phyloP scores from a whole-genome alignment of 163 green algal genomes.

The Chlorella variabilis region DNA sequence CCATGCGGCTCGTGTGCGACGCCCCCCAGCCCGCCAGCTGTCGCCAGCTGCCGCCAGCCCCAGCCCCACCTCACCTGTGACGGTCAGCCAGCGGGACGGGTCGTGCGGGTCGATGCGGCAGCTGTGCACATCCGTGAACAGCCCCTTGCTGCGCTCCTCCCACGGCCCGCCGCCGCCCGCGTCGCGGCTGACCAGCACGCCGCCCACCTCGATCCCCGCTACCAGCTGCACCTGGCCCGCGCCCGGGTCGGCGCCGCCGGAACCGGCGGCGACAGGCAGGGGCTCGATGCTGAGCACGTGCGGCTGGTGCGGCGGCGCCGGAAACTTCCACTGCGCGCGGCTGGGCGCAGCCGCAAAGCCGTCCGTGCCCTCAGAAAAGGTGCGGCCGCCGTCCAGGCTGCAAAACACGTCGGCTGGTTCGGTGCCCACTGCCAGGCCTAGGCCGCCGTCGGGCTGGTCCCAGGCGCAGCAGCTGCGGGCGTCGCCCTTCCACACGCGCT shows the following conservation, averaged over 20 bases:
- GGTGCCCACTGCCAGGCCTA: constrained; percentile 10
- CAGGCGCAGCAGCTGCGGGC: constrained; percentile 17
- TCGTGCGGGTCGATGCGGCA: constrained; percentile 25
- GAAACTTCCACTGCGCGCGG: constrained; percentile 17
- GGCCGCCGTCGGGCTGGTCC: neutral
- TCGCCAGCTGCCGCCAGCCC: too few species aligned
- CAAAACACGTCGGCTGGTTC: constrained; percentile 22
- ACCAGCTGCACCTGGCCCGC: neutral
- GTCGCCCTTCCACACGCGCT: constrained; percentile 26
- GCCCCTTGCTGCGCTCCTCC: constrained; percentile 7
- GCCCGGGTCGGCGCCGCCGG: neutral
- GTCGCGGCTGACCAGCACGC: constrained; percentile 4
- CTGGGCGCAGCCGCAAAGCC: constrained; percentile 9
- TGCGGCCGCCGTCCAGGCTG: neutral
- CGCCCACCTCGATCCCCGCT: constrained; percentile 28
- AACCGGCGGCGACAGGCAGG: neutral
- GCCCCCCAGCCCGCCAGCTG: too few species aligned
- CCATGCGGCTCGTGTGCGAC: too few species aligned
- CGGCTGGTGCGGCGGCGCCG: constrained; percentile 17
- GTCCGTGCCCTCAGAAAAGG: neutral
- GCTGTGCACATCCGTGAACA: constrained; percentile 16
- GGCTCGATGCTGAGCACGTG: constrained; percentile 25
- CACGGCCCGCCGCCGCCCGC: neutral
- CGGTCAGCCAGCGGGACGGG: constrained; percentile 1
- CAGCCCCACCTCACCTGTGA: constrained; percentile 13